Evolutionary conservation across 2,329 filamentous ascomycete species (phyloP).

Genomic region (Exophiala sp.): DNA sequence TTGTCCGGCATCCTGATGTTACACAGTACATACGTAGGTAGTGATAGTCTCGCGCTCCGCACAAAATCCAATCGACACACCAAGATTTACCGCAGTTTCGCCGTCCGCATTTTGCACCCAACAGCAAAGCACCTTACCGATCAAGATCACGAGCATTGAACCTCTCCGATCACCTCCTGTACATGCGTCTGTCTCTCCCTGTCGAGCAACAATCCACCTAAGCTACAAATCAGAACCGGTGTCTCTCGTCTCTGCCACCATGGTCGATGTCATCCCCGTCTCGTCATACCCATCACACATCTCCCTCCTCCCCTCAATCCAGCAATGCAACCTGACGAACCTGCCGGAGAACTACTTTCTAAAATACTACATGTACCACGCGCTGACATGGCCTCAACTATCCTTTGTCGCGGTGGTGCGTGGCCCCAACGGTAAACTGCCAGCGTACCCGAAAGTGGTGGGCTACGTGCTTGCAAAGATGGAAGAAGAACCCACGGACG

Average conservation of each 20-base stretch:
- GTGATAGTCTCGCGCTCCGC: too few species aligned
- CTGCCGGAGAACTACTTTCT: conserved; percentile 99
- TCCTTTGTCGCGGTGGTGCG: conserved; percentile 94
- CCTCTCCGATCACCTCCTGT: too few species aligned
- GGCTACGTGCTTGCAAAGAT: conserved; percentile 99
- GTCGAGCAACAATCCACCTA: too few species aligned
- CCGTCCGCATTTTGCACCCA: conserved; percentile 2
- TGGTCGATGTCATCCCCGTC: conserved; percentile 47
- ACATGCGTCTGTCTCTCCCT: too few species aligned
- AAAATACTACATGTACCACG: conserved; percentile 99
- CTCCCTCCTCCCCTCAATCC: conserved; percentile 76
- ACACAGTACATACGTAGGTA: too few species aligned
- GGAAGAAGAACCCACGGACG: conserved; percentile 94
- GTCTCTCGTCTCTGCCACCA: conserved; percentile 29
- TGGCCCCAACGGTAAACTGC: conserved; percentile 62
- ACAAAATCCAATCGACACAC: too few species aligned
- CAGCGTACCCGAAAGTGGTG: conserved; percentile 94
- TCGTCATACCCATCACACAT: conserved; percentile 58
- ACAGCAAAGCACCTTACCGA: too few species aligned
- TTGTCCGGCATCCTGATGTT: too few species aligned
- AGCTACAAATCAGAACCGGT: too few species aligned
- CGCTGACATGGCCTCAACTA: conserved; percentile 94
- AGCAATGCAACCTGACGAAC: conserved; percentile 98
- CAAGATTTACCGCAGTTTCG: conserved; percentile 3
- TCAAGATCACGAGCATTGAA: too few species aligned